Conservation (phyloP, 2,329 filamentous ascomycete genomes). For the Botrytis pseudocinerea region DNA sequence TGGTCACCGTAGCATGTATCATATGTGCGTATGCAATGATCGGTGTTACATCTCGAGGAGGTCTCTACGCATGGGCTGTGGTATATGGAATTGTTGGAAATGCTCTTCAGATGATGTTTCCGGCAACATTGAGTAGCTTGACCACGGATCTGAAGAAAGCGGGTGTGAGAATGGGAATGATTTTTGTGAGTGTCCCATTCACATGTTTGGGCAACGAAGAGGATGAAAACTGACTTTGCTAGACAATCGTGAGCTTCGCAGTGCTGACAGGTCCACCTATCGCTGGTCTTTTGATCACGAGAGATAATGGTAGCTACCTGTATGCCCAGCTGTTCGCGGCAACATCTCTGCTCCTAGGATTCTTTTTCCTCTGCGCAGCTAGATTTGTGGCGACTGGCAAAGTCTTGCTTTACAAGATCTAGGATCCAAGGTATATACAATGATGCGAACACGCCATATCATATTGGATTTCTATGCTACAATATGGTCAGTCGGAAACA, state of each 20-base stretch:
- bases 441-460: background rate
- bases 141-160: background rate
- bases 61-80: background rate
- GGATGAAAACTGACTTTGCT: background rate
- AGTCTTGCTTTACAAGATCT: background rate
- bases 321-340: background rate
- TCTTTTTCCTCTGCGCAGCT: background rate
- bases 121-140: background rate
- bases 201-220: background rate
- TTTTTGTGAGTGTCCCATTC: background rate
- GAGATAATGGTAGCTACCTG: background rate
- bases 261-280: background rate
- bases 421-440: background rate
- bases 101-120: background rate
- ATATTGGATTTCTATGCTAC: background rate
- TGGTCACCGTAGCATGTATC: background rate
- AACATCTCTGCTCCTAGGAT: background rate
- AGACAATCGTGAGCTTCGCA: background rate
- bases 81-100: background rate
- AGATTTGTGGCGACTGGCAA: background rate
- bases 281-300: background rate
- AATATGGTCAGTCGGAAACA: background rate
- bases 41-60: background rate
- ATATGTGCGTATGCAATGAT: background rate
- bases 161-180: background rate